Evolutionary conservation across 1,284 basidiomycete species (phyloP).

Genomic region (Agroathelia rolfsii): DNA sequence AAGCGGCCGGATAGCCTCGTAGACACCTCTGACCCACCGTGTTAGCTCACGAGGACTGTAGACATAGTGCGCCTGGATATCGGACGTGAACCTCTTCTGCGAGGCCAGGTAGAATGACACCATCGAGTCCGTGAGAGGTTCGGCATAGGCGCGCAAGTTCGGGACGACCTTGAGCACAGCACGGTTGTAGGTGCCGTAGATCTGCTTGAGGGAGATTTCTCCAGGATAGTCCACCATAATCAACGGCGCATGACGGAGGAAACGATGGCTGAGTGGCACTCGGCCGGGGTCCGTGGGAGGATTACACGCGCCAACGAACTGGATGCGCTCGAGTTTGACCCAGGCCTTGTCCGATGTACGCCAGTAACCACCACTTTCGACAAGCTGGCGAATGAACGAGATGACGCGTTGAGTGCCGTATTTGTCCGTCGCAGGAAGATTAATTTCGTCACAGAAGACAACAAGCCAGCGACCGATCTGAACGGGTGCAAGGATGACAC

Average conservation of each 20-base stretch:
- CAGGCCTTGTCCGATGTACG: slow-evolving; percentile 91
- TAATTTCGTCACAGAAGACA: slow-evolving; percentile 99
- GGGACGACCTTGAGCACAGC: slow-evolving; percentile 95
- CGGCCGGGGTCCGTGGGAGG: slow-evolving; percentile 99
- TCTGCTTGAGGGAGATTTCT: slow-evolving; percentile 93
- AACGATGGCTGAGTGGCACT: slow-evolving; percentile 94
- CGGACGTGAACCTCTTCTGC: slow-evolving; percentile 91
- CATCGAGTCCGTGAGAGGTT: slow-evolving; percentile 96
- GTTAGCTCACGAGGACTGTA: slow-evolving; percentile 99
- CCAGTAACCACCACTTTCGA: slow-evolving; percentile 95
- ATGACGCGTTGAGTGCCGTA: slow-evolving; percentile 99
- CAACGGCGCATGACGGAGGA: slow-evolving; percentile 94
- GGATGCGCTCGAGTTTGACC: slow-evolving; percentile 96
- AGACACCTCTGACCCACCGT: slow-evolving; percentile 95
- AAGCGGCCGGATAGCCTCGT: slow-evolving; percentile 89
- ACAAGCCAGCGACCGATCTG: slow-evolving; percentile 98
- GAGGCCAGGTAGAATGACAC: slow-evolving; percentile 92
- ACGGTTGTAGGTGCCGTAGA: slow-evolving; percentile 98
- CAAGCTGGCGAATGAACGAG: slow-evolving; percentile 94
- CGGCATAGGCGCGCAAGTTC: slow-evolving; percentile 85
- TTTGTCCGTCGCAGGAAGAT: slow-evolving; percentile 93
- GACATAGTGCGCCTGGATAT: slow-evolving; percentile 96
- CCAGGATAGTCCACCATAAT: slow-evolving; percentile 99
- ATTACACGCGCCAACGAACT: slow-evolving; percentile 99
- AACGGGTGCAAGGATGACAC: slow-evolving; percentile 85